Base-by-base conservation (phyloP, 192 early-diverging fungal species). In the Fimicolochytrium jonesii region DNA sequence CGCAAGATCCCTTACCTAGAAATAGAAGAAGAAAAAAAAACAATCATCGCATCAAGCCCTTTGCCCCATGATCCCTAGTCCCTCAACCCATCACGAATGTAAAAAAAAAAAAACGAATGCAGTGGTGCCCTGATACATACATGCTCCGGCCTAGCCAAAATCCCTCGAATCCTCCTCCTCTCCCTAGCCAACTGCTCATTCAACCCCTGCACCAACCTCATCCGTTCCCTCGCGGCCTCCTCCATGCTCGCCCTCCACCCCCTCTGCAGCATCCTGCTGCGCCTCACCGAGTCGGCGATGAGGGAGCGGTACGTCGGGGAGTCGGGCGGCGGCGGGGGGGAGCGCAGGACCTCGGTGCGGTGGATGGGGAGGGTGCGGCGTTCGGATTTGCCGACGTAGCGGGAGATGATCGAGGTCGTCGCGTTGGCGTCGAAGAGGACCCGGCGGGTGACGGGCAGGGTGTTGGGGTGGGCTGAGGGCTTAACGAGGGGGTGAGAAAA, bases 391-490 rank as follows among this genome's bases (percentile, higher is more conserved):
- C 67, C 67, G 34, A 69, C 43, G 51, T 69, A 69, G 15, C 49
- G 44, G 4, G 15, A 42, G 22, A 69, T 50, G 31, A 69, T 25
- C 15, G 22, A 34, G 2, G 49, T 44, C 47, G 54, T 69, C 3
- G 59, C 55, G 42, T 69, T 45, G 6, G 53, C 49, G 47, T 69
- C 67, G 52, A 69, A 69, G 39, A 68, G 52, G 15, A 69, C 54
- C 9, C 67, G 31, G 4, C 35, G 58, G 6, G 50, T 69, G 39
- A 63, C 59, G 3, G 67, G 59, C 4, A 42, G 51, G n/a, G 60
- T 39, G n/a, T 60, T 60, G 1, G 49, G 28, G 52, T 42, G 64
- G 9, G 67, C 70, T 28, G 57, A 37, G n/a, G 52, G 47, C 64
- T 66, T 36, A 6, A 7, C 10, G 41, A 7, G 22, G 39, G 6